Percentiles rank a stretch among this genome's conserved stretches.
Evolutionary conservation across 176 grass and related monocot genomes (phyloP).

Genomic region (Canna indica): DNA sequence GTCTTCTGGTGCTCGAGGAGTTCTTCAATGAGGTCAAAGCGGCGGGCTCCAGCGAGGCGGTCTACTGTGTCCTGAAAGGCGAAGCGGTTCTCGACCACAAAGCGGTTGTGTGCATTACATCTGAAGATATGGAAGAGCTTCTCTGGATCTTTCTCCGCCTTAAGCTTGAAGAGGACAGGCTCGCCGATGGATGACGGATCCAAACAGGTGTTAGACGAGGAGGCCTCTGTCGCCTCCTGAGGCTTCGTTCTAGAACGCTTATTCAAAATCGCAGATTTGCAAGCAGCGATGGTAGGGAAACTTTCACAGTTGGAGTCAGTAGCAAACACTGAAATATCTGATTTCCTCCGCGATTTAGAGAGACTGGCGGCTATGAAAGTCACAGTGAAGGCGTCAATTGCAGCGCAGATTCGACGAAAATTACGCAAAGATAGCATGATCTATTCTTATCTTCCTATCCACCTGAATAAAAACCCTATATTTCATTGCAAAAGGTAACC

Average conservation of each 20-base stretch:
- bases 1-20: slow-evolving; percentile 82
- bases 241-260: neutral
- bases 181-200: slow-evolving; percentile 7
- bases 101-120: slow-evolving; percentile 54
- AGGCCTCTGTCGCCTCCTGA: neutral
- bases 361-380: slow-evolving; percentile 72
- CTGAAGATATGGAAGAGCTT: slow-evolving; percentile 70
- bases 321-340: slow-evolving; percentile 29
- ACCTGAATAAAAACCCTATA: neutral
- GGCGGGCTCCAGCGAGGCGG: slow-evolving; percentile 57
- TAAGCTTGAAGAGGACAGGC: slow-evolving; percentile 50
- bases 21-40: slow-evolving; percentile 77
- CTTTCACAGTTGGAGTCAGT: slow-evolving; percentile 23
- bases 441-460: neutral
- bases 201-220: neutral
- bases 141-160: slow-evolving; percentile 66
- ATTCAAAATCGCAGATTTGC: slow-evolving; percentile 32
- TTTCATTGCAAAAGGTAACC: neutral
- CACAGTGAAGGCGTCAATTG: slow-evolving; percentile 67
- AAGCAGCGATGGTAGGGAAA: slow-evolving; percentile 68
- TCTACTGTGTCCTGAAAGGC: slow-evolving; percentile 63
- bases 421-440: slow-evolving; percentile 47
- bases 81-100: slow-evolving; percentile 72
- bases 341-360: slow-evolving; percentile 31
- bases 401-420: slow-evolving; percentile 63